phyloP scores from a whole-genome alignment of 1,139 yeast genomes.

The Geotrichum aggregatum region DNA sequence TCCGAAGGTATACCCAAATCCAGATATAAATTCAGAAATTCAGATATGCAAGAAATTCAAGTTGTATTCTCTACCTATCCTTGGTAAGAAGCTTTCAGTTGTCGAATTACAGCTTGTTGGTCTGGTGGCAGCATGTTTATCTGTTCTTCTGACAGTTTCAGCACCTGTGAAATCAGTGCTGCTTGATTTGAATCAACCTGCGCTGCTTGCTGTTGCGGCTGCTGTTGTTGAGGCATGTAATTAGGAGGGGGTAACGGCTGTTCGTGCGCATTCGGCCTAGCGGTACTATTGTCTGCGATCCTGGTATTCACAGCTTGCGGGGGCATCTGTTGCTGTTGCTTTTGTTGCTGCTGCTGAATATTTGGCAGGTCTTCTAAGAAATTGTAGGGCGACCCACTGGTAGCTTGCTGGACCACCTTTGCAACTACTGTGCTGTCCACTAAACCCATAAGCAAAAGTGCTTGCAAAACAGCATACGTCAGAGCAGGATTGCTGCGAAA shows the following conservation, averaged over 20 bases:
- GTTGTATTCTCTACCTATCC: no score
- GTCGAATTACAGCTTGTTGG: slow-evolving; percentile 38
- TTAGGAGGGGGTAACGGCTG: not conserved
- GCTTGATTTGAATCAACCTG: slow-evolving; percentile 29
- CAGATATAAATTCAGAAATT: no score
- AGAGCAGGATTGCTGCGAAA: slow-evolving; percentile 73
- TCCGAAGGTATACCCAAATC: no score
- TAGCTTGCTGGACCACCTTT: slow-evolving; percentile 31
- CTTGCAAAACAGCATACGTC: slow-evolving; percentile 76
- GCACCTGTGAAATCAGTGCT: slow-evolving; percentile 46
- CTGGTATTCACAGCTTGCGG: not conserved
- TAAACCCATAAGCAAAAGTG: slow-evolving; percentile 57
- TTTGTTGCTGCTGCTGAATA: not conserved
- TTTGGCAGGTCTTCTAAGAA: slow-evolving; percentile 2
- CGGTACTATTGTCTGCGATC: not conserved
- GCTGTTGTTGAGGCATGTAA: slow-evolving; percentile 1
- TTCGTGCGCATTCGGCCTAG: not conserved
- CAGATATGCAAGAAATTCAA: no score
- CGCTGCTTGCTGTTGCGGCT: slow-evolving; percentile 2
- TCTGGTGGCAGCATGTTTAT: slow-evolving; percentile 56
- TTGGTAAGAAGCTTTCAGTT: slow-evolving; percentile 18
- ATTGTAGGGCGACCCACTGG: slow-evolving; percentile 3
- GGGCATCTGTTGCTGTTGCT: not conserved
- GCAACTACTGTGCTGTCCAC: slow-evolving; percentile 55
- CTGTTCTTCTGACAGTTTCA: slow-evolving; percentile 61